Evolutionary conservation across 208 protist species (phyloP), one percentile per base, ranked within the genome.

Genomic region (Trypanosoma congolense): DNA sequence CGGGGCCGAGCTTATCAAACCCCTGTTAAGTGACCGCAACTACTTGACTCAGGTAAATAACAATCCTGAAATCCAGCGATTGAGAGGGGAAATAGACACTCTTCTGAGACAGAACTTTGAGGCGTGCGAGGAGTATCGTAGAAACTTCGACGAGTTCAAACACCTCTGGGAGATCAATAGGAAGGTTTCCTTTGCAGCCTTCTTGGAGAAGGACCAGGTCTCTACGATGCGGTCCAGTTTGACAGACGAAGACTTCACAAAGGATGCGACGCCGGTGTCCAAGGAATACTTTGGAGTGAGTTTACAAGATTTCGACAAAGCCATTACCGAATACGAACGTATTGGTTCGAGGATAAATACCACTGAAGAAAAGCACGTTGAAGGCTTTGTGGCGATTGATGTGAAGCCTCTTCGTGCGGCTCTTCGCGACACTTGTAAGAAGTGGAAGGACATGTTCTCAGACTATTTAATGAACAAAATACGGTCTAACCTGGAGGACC

Each of bases 391-490:
- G 18, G 54, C 80, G 26, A 87, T 99, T 35, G 94, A 99, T 57
- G 87, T 95, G n/a, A 94, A 95, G 58, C 97, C 97, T 31, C 75
- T 99, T 30, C 96, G 96, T 51, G 64, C 97, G 22, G 80, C 95
- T 3, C 77, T 98, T 36, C 75, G 83, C 38, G 85, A 96, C 41
- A 83, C 85, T 22, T 92, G 93, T 67, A 90, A 88, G 38, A 90
- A 94, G 51, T 98, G 97, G 96, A 93, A 89, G 54, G 92, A 96
- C 49, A 94, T 88, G 65, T 98, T 92, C 74, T 96, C 95, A 0
- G 83, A 91, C 65, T 95, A 93, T 77, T 73, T 98, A 40, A 86
- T 96, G 42, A 75, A 92, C 28, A 90, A 96, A 61, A 94, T 96
- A 40, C 77, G 80, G 43, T 69, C 58, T 0, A 86, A 92, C 42